Evolutionary conservation across 345 rosid genomes (phyloP), one percentile per base, ranked within the genome.

Genomic region (Luvunga scandens): DNA sequence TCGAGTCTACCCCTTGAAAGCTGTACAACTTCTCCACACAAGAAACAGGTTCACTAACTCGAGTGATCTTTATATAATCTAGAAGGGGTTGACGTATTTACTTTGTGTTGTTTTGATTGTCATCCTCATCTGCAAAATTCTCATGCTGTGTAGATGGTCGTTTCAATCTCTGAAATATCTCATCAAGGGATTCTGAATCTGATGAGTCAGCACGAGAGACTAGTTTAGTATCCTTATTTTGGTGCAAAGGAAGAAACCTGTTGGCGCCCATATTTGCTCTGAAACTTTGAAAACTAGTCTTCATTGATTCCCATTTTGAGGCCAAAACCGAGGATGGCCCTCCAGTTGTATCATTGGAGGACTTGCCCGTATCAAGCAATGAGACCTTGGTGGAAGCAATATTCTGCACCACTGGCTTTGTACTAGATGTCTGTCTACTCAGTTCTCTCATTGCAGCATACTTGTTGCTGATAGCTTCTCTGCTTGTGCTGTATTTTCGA

Each of bases 151-250:
- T 28, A 22, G 94, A 85, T 16, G 93, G 93, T 27, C 87, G 89
- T 86, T 90, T 94, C 86, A 97, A 77, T 83, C 94, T 93, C 82
- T 93, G 98, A 79, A 94, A 97, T 84, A 94, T 97, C 80, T 90
- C 94, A 39, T 94, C 98, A 0, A 93, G 88, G 22, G 93, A 90
- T 65, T 94, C 97, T 0, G 91, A 90, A 64, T 93, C 97, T 0
- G 90, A 85, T 38, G 91, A 86, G 25, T 88, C 76, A 60, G 10
- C 75, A 31, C 13, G 84, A 36, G 91, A 80, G 24, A 83, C 22
- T 9, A 75, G 79, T 21, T 27, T 64, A 48, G 86, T 79, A 81
- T 93, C 94, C 81, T 79, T 90, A 18, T 33, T 82, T 80, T 89
- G 97, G 39, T 87, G 87, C 71, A 90, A 2, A 28, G 96, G 97